Percentiles rank a stretch among this genome's conserved stretches.
Evolutionary conservation across 2,329 filamentous ascomycete genomes (phyloP).

Genomic region (Fusarium verrucosum): DNA sequence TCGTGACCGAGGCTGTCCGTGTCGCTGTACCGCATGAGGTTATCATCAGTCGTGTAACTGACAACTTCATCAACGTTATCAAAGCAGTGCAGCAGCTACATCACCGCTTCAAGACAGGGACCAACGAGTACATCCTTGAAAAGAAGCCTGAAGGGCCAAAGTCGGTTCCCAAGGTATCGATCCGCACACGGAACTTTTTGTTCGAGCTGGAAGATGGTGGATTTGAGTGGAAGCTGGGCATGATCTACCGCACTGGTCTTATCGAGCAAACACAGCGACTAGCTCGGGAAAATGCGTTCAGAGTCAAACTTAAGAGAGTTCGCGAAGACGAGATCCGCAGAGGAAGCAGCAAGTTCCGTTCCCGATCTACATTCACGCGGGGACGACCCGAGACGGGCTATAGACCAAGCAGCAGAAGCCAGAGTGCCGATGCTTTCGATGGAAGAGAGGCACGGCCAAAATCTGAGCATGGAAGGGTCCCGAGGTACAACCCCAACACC

Average conservation of each 20-base stretch:
- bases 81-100: conserved; percentile 93
- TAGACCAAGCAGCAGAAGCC: conserved; percentile 59
- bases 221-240: conserved; percentile 96
- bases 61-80: conserved; percentile 87
- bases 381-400: conserved; percentile 47
- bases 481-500: conserved; percentile 82
- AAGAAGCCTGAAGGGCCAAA: conserved; percentile 89
- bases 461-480: conserved; percentile 55
- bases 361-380: conserved; percentile 61
- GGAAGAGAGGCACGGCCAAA: conserved; percentile 46
- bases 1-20: conserved; percentile 85
- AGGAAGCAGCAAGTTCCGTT: conserved; percentile 62
- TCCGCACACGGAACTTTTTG: conserved; percentile 82
- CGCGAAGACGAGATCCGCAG: conserved; percentile 72
- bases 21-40: conserved; percentile 91
- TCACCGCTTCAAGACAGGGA: conserved; percentile 88
- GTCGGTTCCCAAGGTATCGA: conserved; percentile 82
- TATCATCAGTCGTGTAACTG: conserved; percentile 87
- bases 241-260: conserved; percentile 90
- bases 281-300: conserved; percentile 89
- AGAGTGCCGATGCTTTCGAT: conserved; percentile 61
- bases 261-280: conserved; percentile 90
- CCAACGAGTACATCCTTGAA: conserved; percentile 85
- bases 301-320: conserved; percentile 85
- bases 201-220: conserved; percentile 96